Base-by-base conservation (phyloP, 805 yeast genomes). In the Myxozyma udenii region DNA sequence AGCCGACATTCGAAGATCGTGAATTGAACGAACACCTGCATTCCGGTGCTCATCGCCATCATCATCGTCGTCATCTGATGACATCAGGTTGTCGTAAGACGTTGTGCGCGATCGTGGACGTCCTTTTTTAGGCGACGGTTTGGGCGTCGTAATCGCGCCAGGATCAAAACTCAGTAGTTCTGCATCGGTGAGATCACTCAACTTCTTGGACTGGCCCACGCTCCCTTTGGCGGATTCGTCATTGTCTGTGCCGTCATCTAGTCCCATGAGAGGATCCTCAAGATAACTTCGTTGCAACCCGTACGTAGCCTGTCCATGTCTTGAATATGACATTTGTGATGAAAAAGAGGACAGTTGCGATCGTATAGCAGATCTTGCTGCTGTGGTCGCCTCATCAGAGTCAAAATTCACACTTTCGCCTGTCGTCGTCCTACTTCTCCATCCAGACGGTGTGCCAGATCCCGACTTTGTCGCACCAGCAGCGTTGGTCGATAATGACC, bases 1-100 rank as follows among this genome's bases (percentile, higher is more conserved):
- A 2, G 62, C 63, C 9, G 63, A 53, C 26, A 54, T 58, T 4
- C 63, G 61, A 6, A 60, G 50, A 18, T 60, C 63, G 24, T 60
- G 61, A 35, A 59, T 53, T 12, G 60, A 51, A 35, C 51, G 55
- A 22, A 57, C 54, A 1, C 39, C 23, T 35, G 41, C 16, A 5
- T 16, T 24, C 5, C 26, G 35, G 14, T 25, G 12, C 1, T 23
- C 39, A 19, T 35, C 51, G 14, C 35, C 52, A 6, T 45, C 55
- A 16, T 37, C 46, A 2, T 22, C 49, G 12, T 33, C 51, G 22
- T 45, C 47, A 14, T 30, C 33, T 16, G 21, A 28, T 28, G 22
- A 6, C 19, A 12, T 32, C 7, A 12, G 9, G n/a, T 22, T 28
- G 3, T 19, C 49, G 12, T 43, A 16, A 19, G 19, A 9, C 30